These are phyloP conservation scores for Gracilaria caudata DNA, from an alignment of 23 red algal species.

Conservation along the genomic window DNA sequence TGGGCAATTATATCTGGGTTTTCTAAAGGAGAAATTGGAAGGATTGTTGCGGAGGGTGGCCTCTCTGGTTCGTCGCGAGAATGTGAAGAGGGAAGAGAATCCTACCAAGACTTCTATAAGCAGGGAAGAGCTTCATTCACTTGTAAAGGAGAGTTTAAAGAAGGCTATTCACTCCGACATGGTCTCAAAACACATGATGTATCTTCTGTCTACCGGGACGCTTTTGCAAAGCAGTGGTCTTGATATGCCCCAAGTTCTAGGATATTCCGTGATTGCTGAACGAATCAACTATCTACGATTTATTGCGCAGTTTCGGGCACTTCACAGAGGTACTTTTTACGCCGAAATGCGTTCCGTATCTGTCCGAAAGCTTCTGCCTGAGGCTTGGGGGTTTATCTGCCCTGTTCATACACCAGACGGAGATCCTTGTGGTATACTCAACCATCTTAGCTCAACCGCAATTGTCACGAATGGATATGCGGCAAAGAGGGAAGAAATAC, in stretches of 20 bases:
- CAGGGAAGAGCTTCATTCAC: slow-evolving; percentile 22
- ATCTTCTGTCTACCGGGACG: slow-evolving; percentile 93
- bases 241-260: slow-evolving; percentile 82
- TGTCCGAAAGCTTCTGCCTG: slow-evolving; percentile 90
- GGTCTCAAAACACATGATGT: slow-evolving; percentile 55
- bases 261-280: slow-evolving; percentile 89
- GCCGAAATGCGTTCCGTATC: slow-evolving; percentile 58
- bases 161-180: slow-evolving; percentile 22
- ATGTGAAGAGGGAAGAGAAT: slow-evolving; percentile 7
- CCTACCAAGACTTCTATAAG: not conserved
- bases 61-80: slow-evolving; percentile 41
- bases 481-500: slow-evolving; percentile 39
- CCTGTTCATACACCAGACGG: slow-evolving; percentile 99
- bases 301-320: slow-evolving; percentile 88
- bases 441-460: slow-evolving; percentile 59
- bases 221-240: slow-evolving; percentile 57
- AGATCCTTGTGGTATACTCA: slow-evolving; percentile 93
- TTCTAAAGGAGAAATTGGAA: slow-evolving; percentile 90
- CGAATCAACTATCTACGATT: slow-evolving; percentile 94
- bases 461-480: slow-evolving; percentile 42
- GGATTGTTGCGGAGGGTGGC: slow-evolving; percentile 34
- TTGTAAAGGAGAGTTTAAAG: slow-evolving; percentile 46
- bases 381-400: slow-evolving; percentile 99
- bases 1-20: slow-evolving; percentile 88
- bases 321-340: slow-evolving; percentile 96